Conservation (phyloP, 768 basidiomycete genomes). For the Hemileccinum rubropunctum region DNA sequence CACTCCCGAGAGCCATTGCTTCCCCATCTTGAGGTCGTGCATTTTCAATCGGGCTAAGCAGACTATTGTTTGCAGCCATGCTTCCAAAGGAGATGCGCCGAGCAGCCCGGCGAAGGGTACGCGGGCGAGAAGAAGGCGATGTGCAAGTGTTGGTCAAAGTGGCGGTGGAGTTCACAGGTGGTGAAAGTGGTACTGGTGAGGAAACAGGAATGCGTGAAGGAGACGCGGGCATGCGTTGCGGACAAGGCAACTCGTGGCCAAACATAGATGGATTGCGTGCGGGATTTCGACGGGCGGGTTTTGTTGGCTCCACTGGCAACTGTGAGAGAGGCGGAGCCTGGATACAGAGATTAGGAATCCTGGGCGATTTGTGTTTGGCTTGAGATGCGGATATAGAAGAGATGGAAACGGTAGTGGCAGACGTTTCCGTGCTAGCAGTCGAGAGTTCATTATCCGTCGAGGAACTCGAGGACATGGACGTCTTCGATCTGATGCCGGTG, state of each 20-base stretch:
- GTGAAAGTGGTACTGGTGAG: conserved; percentile 22
- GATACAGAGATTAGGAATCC: conserved; percentile 10
- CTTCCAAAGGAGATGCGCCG: conserved; percentile 69
- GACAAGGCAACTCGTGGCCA: conserved; percentile 58
- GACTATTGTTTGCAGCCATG: conserved; percentile 31
- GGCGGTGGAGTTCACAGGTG: conserved; percentile 11
- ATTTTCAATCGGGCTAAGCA: conserved; percentile 35
- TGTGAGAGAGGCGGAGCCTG: conserved; percentile 22
- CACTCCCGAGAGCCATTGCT: conserved; percentile 56
- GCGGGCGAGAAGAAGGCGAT: conserved; percentile 22
- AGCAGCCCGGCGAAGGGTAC: conserved; percentile 36
- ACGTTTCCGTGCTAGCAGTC: conserved; percentile 31
- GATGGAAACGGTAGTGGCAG: conserved; percentile 26
- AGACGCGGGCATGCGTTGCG: conserved; percentile 34
- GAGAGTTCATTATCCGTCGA: conserved; percentile 35
- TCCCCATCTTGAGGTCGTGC: conserved; percentile 29
- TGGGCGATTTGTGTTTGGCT: conserved; percentile 21
- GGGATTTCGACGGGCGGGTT: conserved; percentile 40
- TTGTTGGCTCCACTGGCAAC: conserved; percentile 24
- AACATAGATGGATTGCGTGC: conserved; percentile 65
- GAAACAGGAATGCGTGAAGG: conserved; percentile 32
- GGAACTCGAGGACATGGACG: conserved; percentile 26
- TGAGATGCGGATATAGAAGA: conserved; percentile 17
- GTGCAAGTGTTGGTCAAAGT: conserved; percentile 7
- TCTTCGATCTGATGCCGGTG: conserved; percentile 20